Percentiles rank a stretch among this genome's conserved stretches.
Conservation (phyloP, 495 filamentous ascomycete genomes). For the Penicillium malachiteum region DNA sequence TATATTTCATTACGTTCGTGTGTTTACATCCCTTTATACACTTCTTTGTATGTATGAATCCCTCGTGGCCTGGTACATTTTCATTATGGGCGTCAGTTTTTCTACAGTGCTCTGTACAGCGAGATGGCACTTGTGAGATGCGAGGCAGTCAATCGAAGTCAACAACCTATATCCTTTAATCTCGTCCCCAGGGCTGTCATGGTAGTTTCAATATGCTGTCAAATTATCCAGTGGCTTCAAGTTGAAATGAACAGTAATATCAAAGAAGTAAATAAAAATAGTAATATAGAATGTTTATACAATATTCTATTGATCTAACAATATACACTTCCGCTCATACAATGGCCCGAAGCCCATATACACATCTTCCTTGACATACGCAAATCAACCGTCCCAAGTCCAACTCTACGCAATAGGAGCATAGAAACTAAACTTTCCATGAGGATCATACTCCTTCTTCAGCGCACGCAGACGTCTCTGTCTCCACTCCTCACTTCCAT, state of each 20-base stretch:
- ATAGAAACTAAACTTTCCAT: slow-evolving; percentile 52
- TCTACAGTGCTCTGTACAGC: slow-evolving; percentile 24
- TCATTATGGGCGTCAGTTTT: slow-evolving; percentile 14
- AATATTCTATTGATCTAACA: too few species aligned
- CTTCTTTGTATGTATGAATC: slow-evolving; percentile 29
- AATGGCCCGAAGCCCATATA: too few species aligned
- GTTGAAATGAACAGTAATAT: too few species aligned
- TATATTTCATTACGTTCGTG: background rate
- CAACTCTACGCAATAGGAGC: slow-evolving; percentile 12
- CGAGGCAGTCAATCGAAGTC: slow-evolving; percentile 17
- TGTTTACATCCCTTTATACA: background rate
- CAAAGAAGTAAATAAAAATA: too few species aligned
- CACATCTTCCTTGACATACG: too few species aligned
- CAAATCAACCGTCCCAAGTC: background rate
- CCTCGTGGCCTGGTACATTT: slow-evolving; percentile 12
- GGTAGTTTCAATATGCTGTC: too few species aligned
- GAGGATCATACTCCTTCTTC: slow-evolving; percentile 58
- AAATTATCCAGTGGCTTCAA: too few species aligned
- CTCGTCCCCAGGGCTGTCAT: too few species aligned
- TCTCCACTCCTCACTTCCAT: slow-evolving; percentile 53
- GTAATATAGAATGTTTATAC: too few species aligned
- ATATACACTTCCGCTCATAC: too few species aligned
- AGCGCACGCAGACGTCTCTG: slow-evolving; percentile 38
- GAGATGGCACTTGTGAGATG: slow-evolving; percentile 20
- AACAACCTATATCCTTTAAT: background rate